phyloP scores from a whole-genome alignment of 2,329 filamentous ascomycete species.

The Talaromyces sp. region DNA sequence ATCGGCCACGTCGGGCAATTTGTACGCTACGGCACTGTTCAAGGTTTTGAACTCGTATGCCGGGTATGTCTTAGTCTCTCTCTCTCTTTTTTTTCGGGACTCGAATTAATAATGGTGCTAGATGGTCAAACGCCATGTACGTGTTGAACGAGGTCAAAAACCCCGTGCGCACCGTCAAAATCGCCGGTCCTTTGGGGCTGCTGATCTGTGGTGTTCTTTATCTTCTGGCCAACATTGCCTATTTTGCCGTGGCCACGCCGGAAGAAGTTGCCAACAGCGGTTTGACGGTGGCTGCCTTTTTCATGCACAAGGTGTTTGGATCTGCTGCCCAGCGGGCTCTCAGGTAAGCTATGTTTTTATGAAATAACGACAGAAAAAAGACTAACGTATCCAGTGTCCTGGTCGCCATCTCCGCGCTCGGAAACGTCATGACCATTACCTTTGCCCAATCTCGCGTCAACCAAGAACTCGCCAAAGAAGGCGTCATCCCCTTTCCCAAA shows the following conservation, averaged over 20 bases:
- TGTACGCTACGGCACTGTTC: conserved; percentile 48
- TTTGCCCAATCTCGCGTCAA: conserved; percentile 16
- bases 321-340: conserved; percentile 31
- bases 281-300: conserved; percentile 47
- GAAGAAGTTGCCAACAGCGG: conserved; percentile 47
- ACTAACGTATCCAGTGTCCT: conserved; percentile 1
- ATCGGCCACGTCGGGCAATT: conserved; percentile 30
- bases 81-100: too few species aligned
- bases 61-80: conserved; percentile 32
- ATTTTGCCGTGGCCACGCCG: conserved; percentile 50
- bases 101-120: too few species aligned
- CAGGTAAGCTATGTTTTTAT: conserved; percentile 38
- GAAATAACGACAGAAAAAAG: neutral
- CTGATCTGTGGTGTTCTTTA: conserved; percentile 46
- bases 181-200: conserved; percentile 50
- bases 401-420: conserved; percentile 6
- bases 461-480: conserved; percentile 59
- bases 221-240: conserved; percentile 51
- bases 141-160: conserved; percentile 51
- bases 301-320: conserved; percentile 41
- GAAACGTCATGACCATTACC: conserved; percentile 14
- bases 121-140: conserved; percentile 10
- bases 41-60: conserved; percentile 54
- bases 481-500: conserved; percentile 54
- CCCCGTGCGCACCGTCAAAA: conserved; percentile 49